Evolutionary conservation across 2,329 filamentous ascomycete species (phyloP), one percentile per base, ranked within the genome.

Genomic region (Ophiostoma sp.): DNA sequence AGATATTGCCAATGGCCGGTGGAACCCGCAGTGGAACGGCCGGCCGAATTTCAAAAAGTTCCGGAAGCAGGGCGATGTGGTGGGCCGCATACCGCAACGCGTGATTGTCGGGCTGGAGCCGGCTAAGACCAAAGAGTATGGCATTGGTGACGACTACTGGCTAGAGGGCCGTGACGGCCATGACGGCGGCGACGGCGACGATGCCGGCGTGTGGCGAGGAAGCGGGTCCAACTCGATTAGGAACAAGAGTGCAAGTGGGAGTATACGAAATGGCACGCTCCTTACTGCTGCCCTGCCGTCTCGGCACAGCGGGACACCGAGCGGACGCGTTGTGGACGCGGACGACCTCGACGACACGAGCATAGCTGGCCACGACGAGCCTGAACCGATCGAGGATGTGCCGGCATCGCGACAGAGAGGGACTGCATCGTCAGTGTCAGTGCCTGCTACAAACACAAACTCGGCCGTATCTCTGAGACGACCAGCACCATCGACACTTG

Each of bases 11-110:
- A 81, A 83, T 62, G 83, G 84, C 5, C 85, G 92, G 57, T 97
- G 94, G 94, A 87, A 97, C 74, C 88, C 92, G 0, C 85, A 84
- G 54, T 99, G 95, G 95, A 96, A 97, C 77, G 95, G 94, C 0
- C 86, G 94, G 62, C 94, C 93, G 79, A 98, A 99, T 77, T 99
- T 97, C 81, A 99, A 99, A 79, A 91, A 88, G 75, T 99, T 99
- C 76, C 84, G 85, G 31, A 84, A 83, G 69, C 83, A 86, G 69
- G 89, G 86, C 33, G 85, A 85, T 27, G 74, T 74, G 6, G 73
- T 76, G 1, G 81, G 84, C 6, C 78, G 84, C 20, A 77, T 80
- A 2, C 77, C 79, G 1, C 78, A 81, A 36, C 81, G 80, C 13
- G 70, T 91, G 44, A 90, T 96, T 54, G 87, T 97, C 4, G 80